These are phyloP conservation scores for Nectriaceae sp. DNA, from an alignment of 2,329 filamentous ascomycete species.

Conservation along the genomic window DNA sequence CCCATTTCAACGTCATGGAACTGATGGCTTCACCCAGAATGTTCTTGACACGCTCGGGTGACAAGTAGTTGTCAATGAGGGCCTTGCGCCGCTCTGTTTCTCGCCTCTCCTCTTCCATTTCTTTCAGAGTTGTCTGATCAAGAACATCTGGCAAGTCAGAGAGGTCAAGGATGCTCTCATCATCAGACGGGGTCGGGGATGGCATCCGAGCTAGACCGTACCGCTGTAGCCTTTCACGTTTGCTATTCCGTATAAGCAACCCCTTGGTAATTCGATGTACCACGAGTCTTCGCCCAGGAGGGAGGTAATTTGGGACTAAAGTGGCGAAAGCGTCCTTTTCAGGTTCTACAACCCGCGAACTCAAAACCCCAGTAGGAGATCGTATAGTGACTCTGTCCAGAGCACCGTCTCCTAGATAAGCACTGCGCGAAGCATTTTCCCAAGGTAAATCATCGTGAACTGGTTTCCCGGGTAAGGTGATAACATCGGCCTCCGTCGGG, in stretches of 20 bases:
- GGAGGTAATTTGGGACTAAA: slow-evolving; percentile 29
- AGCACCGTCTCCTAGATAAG: slow-evolving; percentile 39
- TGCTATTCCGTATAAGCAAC: slow-evolving; percentile 36
- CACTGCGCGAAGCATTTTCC: slow-evolving; percentile 22
- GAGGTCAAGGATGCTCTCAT: slow-evolving; percentile 45
- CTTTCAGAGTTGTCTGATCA: slow-evolving; percentile 60
- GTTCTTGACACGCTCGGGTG: slow-evolving; percentile 47
- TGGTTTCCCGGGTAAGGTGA: slow-evolving; percentile 2
- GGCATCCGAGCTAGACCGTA: slow-evolving; percentile 12
- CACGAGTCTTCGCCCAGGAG: slow-evolving; percentile 46
- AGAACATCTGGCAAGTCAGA: slow-evolving; percentile 31
- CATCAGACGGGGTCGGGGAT: slow-evolving; percentile 20
- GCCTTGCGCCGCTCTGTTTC: slow-evolving; percentile 1
- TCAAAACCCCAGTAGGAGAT: slow-evolving; percentile 22
- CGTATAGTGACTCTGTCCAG: slow-evolving; percentile 27
- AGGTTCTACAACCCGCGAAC: slow-evolving; percentile 22
- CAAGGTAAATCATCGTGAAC: slow-evolving; percentile 14
- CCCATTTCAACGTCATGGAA: slow-evolving; percentile 57
- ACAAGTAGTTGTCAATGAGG: slow-evolving; percentile 33
- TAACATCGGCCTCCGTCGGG: slow-evolving; percentile 26
- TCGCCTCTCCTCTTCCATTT: slow-evolving; percentile 53
- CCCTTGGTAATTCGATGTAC: slow-evolving; percentile 43
- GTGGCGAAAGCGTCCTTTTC: slow-evolving; percentile 29
- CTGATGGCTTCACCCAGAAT: slow-evolving; percentile 57
- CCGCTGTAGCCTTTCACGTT: slow-evolving; percentile 11